phyloP scores from a whole-genome alignment of 2,329 filamentous ascomycete genomes.

The Bimuria novae-zelandiae region DNA sequence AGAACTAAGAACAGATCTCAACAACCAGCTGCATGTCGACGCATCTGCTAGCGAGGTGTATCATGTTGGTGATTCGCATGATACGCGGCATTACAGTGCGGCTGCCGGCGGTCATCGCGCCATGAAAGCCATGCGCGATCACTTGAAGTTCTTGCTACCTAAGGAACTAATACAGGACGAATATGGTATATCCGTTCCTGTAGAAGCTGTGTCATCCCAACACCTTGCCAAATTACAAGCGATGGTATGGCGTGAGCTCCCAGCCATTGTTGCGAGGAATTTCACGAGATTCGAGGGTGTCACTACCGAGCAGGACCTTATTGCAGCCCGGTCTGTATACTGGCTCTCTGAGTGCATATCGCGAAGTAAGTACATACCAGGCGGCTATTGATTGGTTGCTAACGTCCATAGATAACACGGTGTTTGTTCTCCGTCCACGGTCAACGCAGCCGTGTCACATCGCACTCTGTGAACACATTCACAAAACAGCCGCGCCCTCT shows the following conservation, averaged over 20 bases:
- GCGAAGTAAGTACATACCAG: background rate
- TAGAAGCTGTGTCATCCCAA: background rate
- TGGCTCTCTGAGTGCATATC: background rate
- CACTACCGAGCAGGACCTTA: background rate
- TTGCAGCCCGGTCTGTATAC: background rate
- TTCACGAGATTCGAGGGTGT: background rate
- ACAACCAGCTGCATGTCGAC: background rate
- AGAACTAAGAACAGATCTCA: background rate
- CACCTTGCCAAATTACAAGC: slow-evolving; percentile 12
- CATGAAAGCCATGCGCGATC: slow-evolving; percentile 1
- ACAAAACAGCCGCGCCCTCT: background rate
- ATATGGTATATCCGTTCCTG: background rate
- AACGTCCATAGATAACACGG: background rate
- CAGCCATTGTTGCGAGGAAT: background rate
- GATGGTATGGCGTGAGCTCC: slow-evolving; percentile 10
- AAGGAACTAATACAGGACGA: slow-evolving; percentile 9
- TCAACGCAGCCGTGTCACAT: background rate
- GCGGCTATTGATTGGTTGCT: background rate
- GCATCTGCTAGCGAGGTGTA: background rate
- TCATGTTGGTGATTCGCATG: background rate
- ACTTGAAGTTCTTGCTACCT: slow-evolving; percentile 1
- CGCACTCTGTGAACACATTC: background rate
- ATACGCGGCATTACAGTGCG: background rate
- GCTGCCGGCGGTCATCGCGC: background rate
- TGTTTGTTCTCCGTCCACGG: background rate